Percentiles rank a stretch among this genome's conserved stretches.
Evolutionary conservation across 345 rosid species (phyloP).

Genomic region (Arabis hirsuta): DNA sequence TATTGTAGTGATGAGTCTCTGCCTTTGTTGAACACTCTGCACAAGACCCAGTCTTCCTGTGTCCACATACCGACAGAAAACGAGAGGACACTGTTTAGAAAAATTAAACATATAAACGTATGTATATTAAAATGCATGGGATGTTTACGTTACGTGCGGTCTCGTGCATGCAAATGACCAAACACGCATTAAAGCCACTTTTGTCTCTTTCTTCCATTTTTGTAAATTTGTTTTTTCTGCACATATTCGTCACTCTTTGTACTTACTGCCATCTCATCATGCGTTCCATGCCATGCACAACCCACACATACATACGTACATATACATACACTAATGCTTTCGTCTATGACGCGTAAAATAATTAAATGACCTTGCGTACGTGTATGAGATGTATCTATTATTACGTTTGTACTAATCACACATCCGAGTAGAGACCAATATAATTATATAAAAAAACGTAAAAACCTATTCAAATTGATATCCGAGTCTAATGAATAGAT

Average conservation of each 20-base stretch:
- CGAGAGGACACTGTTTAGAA: slow-evolving; percentile 27
- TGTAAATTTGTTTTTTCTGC: slow-evolving; percentile 9
- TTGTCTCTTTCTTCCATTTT: slow-evolving; percentile 37
- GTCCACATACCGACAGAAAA: slow-evolving; percentile 41
- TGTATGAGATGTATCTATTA: too few species aligned
- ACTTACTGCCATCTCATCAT: slow-evolving; percentile 38
- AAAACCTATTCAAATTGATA: too few species aligned
- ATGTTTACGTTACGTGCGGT: slow-evolving; percentile 42
- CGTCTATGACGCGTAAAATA: neutral
- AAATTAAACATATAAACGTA: neutral
- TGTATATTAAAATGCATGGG: slow-evolving; percentile 39
- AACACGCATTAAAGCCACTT: slow-evolving; percentile 43
- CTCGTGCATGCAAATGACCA: slow-evolving; percentile 47
- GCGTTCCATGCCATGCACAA: slow-evolving; percentile 20
- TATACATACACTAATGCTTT: neutral
- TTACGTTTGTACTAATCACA: too few species aligned
- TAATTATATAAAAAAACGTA: too few species aligned
- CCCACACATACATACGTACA: slow-evolving; percentile 2
- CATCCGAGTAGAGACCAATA: too few species aligned
- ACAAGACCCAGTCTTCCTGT: slow-evolving; percentile 99
- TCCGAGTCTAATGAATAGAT: too few species aligned
- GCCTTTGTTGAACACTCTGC: slow-evolving; percentile 87
- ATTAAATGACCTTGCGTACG: too few species aligned
- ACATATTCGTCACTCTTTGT: slow-evolving; percentile 31
- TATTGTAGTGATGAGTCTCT: slow-evolving; percentile 44